Evolutionary conservation across 768 basidiomycete species (phyloP), one percentile per base, ranked within the genome.

Genomic region (Hydnomerulius pinastri): DNA sequence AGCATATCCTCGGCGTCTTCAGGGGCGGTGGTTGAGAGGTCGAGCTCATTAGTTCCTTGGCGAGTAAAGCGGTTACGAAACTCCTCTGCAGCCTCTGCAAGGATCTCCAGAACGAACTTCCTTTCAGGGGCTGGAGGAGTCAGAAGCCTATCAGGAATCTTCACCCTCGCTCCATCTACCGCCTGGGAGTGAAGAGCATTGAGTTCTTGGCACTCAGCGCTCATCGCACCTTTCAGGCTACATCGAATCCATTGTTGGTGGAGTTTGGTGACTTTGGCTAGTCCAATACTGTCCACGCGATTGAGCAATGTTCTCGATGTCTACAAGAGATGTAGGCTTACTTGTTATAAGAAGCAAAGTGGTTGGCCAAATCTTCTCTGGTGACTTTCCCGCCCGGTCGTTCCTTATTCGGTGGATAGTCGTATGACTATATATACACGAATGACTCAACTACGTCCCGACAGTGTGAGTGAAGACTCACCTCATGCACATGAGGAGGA

Each of bases 111-210:
- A 36, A 86, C 75, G 56, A 77, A 85, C 2, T 71, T 68, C 5
- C 70, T 70, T 1, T 63, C 60, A n/a, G 41, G 47, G 8, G 60
- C 58, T 1, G 82, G 82, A 2, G 81, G 79, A 13, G 66, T 77
- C n/a, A 66, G 62, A 20, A 86, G 66, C 39, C 78, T 71, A 32
- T 80, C 82, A 0, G 80, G 85, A 44, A 82, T 83, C 60, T 71
- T 80, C 81, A 86, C 76, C 10, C 73, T 72, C 1, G 79, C 85
- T 0, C 85, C 85, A 55, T 87, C 85, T 1, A 86, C 85, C 2
- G 79, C 82, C 46, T 84, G 82, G 3, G 85, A 87, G 56, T 87
- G 83, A 8, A 87, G 66, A 0, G 84, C 85, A 51, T 86, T 87
- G 21, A 87, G 71, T 58, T 87, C 85, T 57, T 86, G 85, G 55